Base-by-base conservation (phyloP, 345 rosid species). In the Ailanthus altissimus region DNA sequence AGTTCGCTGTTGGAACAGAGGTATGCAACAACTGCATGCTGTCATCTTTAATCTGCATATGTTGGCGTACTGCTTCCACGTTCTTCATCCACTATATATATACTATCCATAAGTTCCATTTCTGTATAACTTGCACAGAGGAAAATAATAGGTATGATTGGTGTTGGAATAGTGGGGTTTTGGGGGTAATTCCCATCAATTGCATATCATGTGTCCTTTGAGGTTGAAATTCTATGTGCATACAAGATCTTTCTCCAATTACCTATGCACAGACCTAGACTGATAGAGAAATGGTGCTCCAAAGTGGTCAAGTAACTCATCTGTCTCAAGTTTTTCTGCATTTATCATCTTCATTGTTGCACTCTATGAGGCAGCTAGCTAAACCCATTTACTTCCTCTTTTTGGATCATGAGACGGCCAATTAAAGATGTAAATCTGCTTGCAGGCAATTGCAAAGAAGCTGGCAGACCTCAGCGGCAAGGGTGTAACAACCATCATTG, bases 1-100 rank as follows among this genome's bases (percentile, higher is more conserved):
- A 94, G 86, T 94, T 94, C 69, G 97, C 98, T 1, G 81, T 75
- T 79, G 98, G 98, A 81, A 94, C 98, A 32, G 93, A 91, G 92
- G 95, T 89, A 80, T 21, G 72, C 72, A 51, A 13, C 16, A 25
- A 40, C 72, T 75, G 57, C 73, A 60, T 32, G 64, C 40, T 36
- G 71, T 47, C 73, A 66, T 38, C 38, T 77, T 12, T 51, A 61
- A 26, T 28, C 72, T 73, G 67, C 66, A 23, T 54, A 25, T 61
- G 25, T 45, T 26, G 53, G 15, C 46, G 25, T 63, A 11, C 42
- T 20, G 53, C 46, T 47, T 59, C 45, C 40, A 46, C 74, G 47
- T 59, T 57, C 51, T 43, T 16, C 43, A 11, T 36, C 21, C 50
- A 23, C 16, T 25, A 38, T 20, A 1, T 49, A 1, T 36, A 43